phyloP scores from a whole-genome alignment of 2,329 filamentous ascomycete species.

The Colletotrichum ledebouriae region DNA sequence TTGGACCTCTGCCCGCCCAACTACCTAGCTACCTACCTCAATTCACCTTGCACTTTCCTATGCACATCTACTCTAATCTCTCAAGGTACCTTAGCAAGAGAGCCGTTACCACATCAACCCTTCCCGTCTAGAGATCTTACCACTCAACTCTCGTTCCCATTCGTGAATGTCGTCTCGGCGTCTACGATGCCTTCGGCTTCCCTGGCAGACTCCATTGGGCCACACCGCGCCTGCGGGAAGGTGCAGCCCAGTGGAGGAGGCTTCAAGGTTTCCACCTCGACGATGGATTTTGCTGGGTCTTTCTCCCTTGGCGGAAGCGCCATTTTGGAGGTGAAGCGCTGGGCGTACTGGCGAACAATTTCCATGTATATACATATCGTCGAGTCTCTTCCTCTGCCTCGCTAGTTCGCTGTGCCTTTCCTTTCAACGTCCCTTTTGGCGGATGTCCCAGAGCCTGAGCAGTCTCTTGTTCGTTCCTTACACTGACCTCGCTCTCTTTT shows the following conservation, averaged over 20 bases:
- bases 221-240: constrained; percentile 15
- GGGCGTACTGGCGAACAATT: neutral
- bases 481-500: neutral
- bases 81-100: too few relatives aligned
- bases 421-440: constrained; percentile 7
- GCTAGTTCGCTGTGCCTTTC: neutral
- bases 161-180: constrained; percentile 18
- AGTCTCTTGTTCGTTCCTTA: constrained; percentile 18
- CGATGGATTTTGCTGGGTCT: constrained; percentile 23
- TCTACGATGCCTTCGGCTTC: constrained; percentile 15
- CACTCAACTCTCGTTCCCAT: constrained; percentile 5
- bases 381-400: neutral
- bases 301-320: constrained; percentile 20
- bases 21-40: neutral
- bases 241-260: constrained; percentile 22
- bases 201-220: constrained; percentile 21
- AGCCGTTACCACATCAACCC: constrained; percentile 5
- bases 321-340: constrained; percentile 19
- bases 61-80: too few relatives aligned
- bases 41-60: neutral
- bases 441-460: constrained; percentile 18
- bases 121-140: constrained; percentile 8
- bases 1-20: constrained; percentile 24
- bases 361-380: constrained; percentile 30
- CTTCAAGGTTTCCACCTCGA: constrained; percentile 18